Evolutionary conservation across 2,329 filamentous ascomycete genomes (phyloP).

Genomic region (Dactylellina parvicollis): DNA sequence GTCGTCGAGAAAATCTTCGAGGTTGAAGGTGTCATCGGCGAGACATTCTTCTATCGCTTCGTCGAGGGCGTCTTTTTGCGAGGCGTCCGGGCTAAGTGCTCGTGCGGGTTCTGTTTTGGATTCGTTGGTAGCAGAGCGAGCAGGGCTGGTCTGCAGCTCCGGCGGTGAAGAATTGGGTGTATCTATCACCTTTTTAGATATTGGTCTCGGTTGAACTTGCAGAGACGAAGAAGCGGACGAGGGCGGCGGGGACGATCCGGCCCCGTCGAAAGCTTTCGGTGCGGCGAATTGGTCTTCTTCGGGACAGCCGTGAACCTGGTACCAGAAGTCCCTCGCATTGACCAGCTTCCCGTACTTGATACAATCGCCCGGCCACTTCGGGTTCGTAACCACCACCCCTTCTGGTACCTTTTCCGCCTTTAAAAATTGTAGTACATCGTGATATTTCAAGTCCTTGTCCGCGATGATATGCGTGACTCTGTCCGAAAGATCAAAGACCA

Average conservation of each 20-base stretch:
- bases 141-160: constrained; percentile 1
- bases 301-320: constrained; percentile 68
- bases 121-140: background rate
- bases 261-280: background rate
- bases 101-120: background rate
- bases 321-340: constrained; percentile 70
- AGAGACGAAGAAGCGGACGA: constrained; percentile 27
- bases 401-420: constrained; percentile 65
- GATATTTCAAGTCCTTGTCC: constrained; percentile 74
- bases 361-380: constrained; percentile 75
- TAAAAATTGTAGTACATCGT: constrained; percentile 71
- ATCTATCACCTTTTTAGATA: constrained; percentile 2
- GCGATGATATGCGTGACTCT: constrained; percentile 81
- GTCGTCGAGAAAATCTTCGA: constrained; percentile 58
- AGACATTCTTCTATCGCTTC: constrained; percentile 69
- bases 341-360: constrained; percentile 69
- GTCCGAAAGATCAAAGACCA: constrained; percentile 69
- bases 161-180: constrained; percentile 19
- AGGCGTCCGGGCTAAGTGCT: background rate
- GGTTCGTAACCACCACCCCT: constrained; percentile 71
- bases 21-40: constrained; percentile 64
- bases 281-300: constrained; percentile 54
- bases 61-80: constrained; percentile 69
- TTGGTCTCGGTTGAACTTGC: constrained; percentile 33
- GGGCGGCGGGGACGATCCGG: background rate